Percentiles rank a stretch among this genome's conserved stretches.
These are phyloP conservation scores for Komagataella populi DNA, from an alignment of 805 yeast species.

Conservation along the genomic window DNA sequence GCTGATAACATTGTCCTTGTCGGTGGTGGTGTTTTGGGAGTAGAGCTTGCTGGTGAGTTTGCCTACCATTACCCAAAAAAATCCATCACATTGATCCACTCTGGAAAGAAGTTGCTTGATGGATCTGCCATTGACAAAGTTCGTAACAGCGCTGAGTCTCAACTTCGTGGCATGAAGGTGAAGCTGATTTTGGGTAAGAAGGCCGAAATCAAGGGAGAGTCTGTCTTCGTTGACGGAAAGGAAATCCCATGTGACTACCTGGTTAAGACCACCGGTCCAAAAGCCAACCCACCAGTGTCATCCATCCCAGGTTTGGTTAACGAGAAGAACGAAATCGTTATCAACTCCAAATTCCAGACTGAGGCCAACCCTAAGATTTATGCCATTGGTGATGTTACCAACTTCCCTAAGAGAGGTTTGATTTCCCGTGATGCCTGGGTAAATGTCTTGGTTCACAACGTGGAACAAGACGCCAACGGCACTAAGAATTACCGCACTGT, in stretches of 20 bases:
- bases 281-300: background rate
- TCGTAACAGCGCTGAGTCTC: conserved; percentile 1
- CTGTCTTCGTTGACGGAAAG: conserved; percentile 2
- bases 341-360: conserved; percentile 11
- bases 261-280: conserved; percentile 5
- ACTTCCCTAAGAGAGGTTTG: conserved; percentile 12
- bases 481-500: background rate
- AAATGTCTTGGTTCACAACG: conserved; percentile 8
- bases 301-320: conserved; percentile 3
- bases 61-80: conserved; percentile 10
- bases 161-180: conserved; percentile 6
- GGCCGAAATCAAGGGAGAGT: conserved; percentile 2
- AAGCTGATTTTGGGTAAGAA: conserved; percentile 6
- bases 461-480: conserved; percentile 2
- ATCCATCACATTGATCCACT: conserved; percentile 12
- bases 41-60: conserved; percentile 19
- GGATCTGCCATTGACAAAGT: conserved; percentile 1
- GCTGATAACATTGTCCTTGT: conserved; percentile 15
- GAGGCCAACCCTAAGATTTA: conserved; percentile 9
- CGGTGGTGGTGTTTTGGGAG: conserved; percentile 20
- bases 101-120: conserved; percentile 5
- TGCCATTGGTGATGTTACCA: conserved; percentile 20
- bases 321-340: conserved; percentile 5
- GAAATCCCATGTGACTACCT: conserved; percentile 4
- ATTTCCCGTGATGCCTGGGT: conserved; percentile 6